Evolutionary conservation across 2,329 filamentous ascomycete genomes (phyloP), one percentile per base, ranked within the genome.

Genomic region (Aspergillus texensis): DNA sequence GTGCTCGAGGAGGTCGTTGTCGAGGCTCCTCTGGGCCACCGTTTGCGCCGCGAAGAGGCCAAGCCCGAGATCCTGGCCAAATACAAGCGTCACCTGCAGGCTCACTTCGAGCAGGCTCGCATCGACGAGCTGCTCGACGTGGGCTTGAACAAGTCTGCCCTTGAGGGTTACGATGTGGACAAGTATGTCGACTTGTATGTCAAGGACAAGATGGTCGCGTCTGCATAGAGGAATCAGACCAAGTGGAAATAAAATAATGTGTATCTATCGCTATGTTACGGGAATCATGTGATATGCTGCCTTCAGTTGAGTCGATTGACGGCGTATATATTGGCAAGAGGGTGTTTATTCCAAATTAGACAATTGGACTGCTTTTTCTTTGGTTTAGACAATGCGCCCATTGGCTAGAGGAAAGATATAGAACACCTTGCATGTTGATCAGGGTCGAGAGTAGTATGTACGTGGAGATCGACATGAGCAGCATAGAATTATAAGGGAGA

Each of bases 11-110:
- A 99, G 83, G 89, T 96, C 64, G 91, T 91, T 56, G 91, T 99
- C 60, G 94, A 97, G 84, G 94, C 95, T 63, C 95, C 95, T 62
- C 88, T 99, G 46, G 95, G 95, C 72, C 95, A 99, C 85, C 90
- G 91, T 69, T 85, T 95, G 75, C 86, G 95, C 69, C 89, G 94
- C 73, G 94, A 97, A 73, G 95, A 99, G 86, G 95, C 95, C 72
- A 98, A 98, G 88, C 95, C 95, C 63, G 92, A 96, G 81, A 97
- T 99, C 72, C 83, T 98, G 72, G 89, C 88, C 79, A 99, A 99
- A 86, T 99, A 93, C 85, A 91, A 94, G 89, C 89, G 92, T 78
- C 95, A 99, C 81, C 83, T 98, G 58, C 87, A 86, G 72, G 91
- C 91, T 60, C 94, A 97, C 83, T 96, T 91, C 80, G 83, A 88